A percentile compares a stretch with the other conserved stretches of the same genome.
phyloP scores from a whole-genome alignment of 108 stramenopile genomes.

The Nitzschia palea region DNA sequence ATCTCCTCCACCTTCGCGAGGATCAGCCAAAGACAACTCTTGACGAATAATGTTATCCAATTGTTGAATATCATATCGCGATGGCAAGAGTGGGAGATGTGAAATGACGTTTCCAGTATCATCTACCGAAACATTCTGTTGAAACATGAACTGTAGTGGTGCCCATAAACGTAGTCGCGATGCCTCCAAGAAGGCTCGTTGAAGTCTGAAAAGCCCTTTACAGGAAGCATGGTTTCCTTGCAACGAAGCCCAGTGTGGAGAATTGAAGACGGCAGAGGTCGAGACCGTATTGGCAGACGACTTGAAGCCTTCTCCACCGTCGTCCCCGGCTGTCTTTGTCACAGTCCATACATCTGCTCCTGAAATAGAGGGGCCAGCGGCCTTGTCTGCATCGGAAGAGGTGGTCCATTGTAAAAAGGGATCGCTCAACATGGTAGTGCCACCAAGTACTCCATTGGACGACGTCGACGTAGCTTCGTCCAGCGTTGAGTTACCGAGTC shows the following conservation, averaged over 20 bases:
- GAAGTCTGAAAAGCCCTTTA: slow-evolving; percentile 60
- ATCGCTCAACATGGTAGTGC: slow-evolving; percentile 69
- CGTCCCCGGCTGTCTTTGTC: not conserved
- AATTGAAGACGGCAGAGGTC: slow-evolving; percentile 65
- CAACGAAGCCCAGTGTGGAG: slow-evolving; percentile 67
- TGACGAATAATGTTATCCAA: slow-evolving; percentile 76
- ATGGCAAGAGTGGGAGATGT: slow-evolving; percentile 65
- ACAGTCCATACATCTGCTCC: slow-evolving; percentile 43
- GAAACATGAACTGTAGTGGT: slow-evolving; percentile 83
- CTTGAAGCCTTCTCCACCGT: slow-evolving; percentile 2
- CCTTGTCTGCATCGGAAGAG: not conserved
- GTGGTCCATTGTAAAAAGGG: slow-evolving; percentile 56
- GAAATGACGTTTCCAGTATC: slow-evolving; percentile 68
- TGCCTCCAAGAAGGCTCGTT: slow-evolving; percentile 70
- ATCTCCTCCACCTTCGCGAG: slow-evolving; percentile 84
- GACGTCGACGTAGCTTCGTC: slow-evolving; percentile 46
- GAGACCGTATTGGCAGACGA: slow-evolving; percentile 26
- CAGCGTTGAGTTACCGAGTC: slow-evolving; percentile 30
- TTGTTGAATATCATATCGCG: slow-evolving; percentile 79
- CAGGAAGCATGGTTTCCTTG: slow-evolving; percentile 45
- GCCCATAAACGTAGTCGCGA: slow-evolving; percentile 65
- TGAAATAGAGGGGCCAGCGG: not conserved
- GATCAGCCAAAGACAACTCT: slow-evolving; percentile 80
- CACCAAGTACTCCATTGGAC: slow-evolving; percentile 68
- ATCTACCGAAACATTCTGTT: slow-evolving; percentile 71